A percentile compares a stretch with the other conserved stretches of the same genome.
These are phyloP conservation scores for Coemansia sp. DNA, from an alignment of 192 early-diverging fungal species.

Conservation along the genomic window DNA sequence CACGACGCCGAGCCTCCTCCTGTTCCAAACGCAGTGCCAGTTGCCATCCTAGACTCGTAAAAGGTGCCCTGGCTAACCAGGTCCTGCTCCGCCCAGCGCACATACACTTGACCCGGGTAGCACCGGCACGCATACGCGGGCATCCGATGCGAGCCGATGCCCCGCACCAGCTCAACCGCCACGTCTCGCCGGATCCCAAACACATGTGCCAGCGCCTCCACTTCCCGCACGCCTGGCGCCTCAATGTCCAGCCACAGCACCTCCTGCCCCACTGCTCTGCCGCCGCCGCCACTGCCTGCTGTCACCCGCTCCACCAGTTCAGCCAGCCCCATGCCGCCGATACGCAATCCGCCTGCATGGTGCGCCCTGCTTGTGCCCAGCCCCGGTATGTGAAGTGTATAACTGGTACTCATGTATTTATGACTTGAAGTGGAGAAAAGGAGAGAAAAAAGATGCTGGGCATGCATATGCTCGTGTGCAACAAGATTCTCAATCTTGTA, in stretches of 20 bases:
- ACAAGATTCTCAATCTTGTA: no score
- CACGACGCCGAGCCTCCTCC: background rate
- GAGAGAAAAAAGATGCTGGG: no score
- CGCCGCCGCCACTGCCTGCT: background rate
- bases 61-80: background rate
- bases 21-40: background rate
- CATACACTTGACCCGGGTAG: background rate
- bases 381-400: constrained; percentile 8
- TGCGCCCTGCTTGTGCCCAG: background rate
- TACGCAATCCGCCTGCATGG: background rate
- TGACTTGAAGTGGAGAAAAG: no score
- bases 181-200: constrained; percentile 6
- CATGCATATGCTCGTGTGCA: no score
- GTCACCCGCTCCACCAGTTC: background rate
- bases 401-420: no score
- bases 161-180: background rate
- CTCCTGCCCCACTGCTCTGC: background rate
- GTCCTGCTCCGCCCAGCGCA: constrained; percentile 8
- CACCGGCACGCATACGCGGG: background rate
- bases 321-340: constrained; percentile 6
- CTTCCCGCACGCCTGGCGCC: background rate
- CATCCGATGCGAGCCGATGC: background rate
- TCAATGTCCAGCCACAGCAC: constrained; percentile 16
- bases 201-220: background rate
- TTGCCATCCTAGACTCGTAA: background rate